Evolutionary conservation across 2,329 filamentous ascomycete species (phyloP), one percentile per base, ranked within the genome.

Genomic region (Clonostachys rosea): DNA sequence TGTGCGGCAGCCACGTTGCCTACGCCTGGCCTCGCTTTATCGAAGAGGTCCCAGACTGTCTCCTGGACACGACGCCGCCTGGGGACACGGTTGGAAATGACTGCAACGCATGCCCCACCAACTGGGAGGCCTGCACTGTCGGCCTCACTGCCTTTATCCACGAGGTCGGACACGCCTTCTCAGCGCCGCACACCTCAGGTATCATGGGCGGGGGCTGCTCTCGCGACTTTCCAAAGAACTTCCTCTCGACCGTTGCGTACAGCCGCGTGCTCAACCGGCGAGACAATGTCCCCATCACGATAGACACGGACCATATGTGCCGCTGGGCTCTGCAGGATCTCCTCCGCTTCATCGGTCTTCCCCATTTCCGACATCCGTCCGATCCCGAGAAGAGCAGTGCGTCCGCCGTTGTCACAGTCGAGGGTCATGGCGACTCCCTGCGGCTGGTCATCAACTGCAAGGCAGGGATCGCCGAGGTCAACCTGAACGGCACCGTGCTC

Each of bases 61-160:
- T 54, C 18, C 54, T 63, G 2, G 71, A 75, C 45, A 54, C 50
- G 9, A 56, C 60, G 4, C 18, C 53, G 1, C 64, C 69, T 0
- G 73, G 70, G 0, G 59, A 65, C 34, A 59, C 59, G 0, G 63
- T 71, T 3, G 67, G 63, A 0, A 67, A 72, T 48, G 67, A 73
- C 46, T 69, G 70, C 42, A 61, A 61, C 20, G 64, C 72, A 48
- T 74, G 70, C 47, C 53, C 49, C 2, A 66, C 64, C 17, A 66
- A 73, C 59, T 70, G 70, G 62, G 67, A 69, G 47, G 69, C 71
- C 8, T 75, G 72, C 49, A 64, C 67, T 6, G 60, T 74, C 55
- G 71, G 84, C 10, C 86, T 89, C 55, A 84, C 84, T 4, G 84
- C 84, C 16, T 85, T 89, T 62, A 64, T 89, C 30, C 85, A 87